Base-by-base conservation (phyloP, 2,329 filamentous ascomycete species). In the Verticillium zaregamsianum region DNA sequence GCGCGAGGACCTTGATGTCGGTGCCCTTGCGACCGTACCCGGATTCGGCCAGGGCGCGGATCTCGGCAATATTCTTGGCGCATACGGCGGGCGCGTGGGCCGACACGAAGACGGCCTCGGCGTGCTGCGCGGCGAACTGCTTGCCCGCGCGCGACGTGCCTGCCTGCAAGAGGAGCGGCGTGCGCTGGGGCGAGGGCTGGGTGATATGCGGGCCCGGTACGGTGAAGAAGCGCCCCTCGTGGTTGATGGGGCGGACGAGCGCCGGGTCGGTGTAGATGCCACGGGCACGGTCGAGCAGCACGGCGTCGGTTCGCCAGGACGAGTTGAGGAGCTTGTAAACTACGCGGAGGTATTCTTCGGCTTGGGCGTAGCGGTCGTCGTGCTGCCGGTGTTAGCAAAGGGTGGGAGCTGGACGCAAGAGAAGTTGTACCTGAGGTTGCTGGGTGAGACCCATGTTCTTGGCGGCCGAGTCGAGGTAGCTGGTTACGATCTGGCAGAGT, bases 61-160 rank as follows among this genome's bases (percentile, higher is more conserved):
- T 85, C 63, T 90, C 87, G 0, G 84, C 80, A 20, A 91, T 84
- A 37, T 80, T 86, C 68, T 83, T 85, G 2, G 82, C 82, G 32
- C 88, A 85, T 0, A 88, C 83, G 1, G 78, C 76, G 0, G 89
- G 86, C 1, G 83, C 83, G 69, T 90, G 88, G 0, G 86, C 86
- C 0, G 85, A 87, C 1, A 90, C 82, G 67, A 91, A 91, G 58
- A 91, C 88, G 2, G 83, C 88, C 68, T 92, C 89, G 0, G 89
- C 89, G 69, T 91, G 87, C 66, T 87, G 84, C 0, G 88, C 86
- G 0, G 87, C 88, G 66, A 92, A 91, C 0, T 75, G 72, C 71
- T 88, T 90, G 2, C 88, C 89, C 0, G 87, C 81, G 58, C 80
- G 83, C 0, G 86, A 89, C 0, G 88, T 89, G 0, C 89, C 89